These are phyloP conservation scores for Oidiodendron maius DNA, from an alignment of 495 filamentous ascomycete genomes.

Conservation along the genomic window DNA sequence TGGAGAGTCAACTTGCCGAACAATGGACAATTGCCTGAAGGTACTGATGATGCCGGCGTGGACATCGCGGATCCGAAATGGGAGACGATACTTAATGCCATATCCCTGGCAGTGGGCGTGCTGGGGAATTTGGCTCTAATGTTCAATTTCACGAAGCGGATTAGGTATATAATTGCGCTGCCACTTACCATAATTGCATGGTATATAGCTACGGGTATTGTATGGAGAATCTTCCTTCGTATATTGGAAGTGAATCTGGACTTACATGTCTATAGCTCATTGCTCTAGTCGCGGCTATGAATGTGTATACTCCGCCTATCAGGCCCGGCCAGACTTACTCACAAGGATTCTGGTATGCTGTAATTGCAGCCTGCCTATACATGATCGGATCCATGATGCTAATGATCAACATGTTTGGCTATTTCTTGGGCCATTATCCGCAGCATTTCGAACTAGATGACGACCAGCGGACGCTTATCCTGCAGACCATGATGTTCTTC, in stretches of 20 bases:
- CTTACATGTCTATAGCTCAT: conserved; percentile 43
- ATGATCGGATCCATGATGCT: conserved; percentile 55
- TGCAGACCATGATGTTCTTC: conserved; percentile 71
- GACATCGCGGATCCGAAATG: conserved; percentile 55
- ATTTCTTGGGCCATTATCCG: conserved; percentile 70
- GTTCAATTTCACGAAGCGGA: conserved; percentile 66
- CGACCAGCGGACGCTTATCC: conserved; percentile 69
- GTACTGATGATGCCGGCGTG: conserved; percentile 40
- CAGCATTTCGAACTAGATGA: conserved; percentile 69
- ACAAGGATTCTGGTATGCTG: conserved; percentile 72
- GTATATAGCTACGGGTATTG: conserved; percentile 60
- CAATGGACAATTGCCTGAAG: conserved; percentile 32
- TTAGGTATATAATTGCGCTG: conserved; percentile 71
- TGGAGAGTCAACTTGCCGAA: conserved; percentile 48
- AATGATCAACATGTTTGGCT: conserved; percentile 75
- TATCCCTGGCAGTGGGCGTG: conserved; percentile 60
- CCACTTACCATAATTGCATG: conserved; percentile 63
- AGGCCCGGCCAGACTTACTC: conserved; percentile 57
- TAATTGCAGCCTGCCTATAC: conserved; percentile 64
- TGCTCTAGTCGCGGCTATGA: conserved; percentile 52
- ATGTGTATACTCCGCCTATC: conserved; percentile 53
- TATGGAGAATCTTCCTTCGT: conserved; percentile 39
- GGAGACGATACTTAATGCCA: conserved; percentile 55
- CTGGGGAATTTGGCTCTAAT: conserved; percentile 68
- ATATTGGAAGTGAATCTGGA: background rate